Evolutionary conservation across 768 basidiomycete genomes (phyloP).

Genomic region (Boletus rubroflammeus): DNA sequence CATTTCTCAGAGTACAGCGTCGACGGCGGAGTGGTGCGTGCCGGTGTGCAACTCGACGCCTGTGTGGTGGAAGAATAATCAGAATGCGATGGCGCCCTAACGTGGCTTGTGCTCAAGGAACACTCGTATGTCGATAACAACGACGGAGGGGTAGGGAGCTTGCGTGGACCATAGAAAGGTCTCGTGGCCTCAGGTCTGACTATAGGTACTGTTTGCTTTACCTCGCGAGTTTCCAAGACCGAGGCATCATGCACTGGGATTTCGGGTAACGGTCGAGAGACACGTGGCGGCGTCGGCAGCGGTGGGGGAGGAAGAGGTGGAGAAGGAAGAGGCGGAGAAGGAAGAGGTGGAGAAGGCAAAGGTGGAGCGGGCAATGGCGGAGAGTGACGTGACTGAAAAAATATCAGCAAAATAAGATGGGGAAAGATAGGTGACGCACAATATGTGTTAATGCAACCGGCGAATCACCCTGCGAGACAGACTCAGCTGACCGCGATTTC

Average conservation of each 20-base stretch:
- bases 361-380: conserved; percentile 22
- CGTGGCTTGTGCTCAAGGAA: conserved; percentile 11
- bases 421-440: conserved; percentile 16
- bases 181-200: conserved; percentile 19
- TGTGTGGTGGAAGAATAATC: conserved; percentile 27
- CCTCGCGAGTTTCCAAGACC: conserved; percentile 15
- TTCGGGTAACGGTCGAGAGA: conserved; percentile 28
- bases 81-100: conserved; percentile 18
- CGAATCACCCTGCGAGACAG: conserved; percentile 31
- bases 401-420: conserved; percentile 1
- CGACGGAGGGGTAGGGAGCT: conserved; percentile 32
- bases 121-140: conserved; percentile 26
- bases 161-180: conserved; percentile 25
- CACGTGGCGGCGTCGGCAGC: conserved; percentile 27
- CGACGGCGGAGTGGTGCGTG: conserved; percentile 28
- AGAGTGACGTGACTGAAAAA: conserved; percentile 24
- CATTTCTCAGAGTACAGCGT: conserved; percentile 32
- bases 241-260: conserved; percentile 24
- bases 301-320: conserved; percentile 27
- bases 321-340: conserved; percentile 20
- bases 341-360: conserved; percentile 8
- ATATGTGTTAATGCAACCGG: conserved; percentile 26
- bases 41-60: conserved; percentile 27
- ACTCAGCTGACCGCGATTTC: conserved; percentile 31
- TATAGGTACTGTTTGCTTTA: conserved; percentile 9